Evolutionary conservation across 1,139 yeast species (phyloP), one percentile per base, ranked within the genome.

Genomic region (Candida anutae): DNA sequence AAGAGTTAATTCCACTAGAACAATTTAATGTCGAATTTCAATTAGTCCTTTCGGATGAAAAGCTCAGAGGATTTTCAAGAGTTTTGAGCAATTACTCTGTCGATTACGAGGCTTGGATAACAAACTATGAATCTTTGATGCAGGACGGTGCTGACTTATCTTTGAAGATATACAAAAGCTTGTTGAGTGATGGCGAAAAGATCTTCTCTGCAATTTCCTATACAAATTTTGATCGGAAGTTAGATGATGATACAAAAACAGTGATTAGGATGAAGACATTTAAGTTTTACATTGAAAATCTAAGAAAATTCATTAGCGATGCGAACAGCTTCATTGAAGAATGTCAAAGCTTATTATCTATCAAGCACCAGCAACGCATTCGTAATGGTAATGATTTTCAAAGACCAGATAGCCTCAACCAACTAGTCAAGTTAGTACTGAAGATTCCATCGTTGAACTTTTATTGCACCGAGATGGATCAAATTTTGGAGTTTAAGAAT

Each of bases 391-490:
- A 42, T 20, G 46, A 43, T 5, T 34, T 28, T 21, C 38, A 27
- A 15, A 39, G 32, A 27, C 36, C 28, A 32, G 44, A 29, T 18
- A 46, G 48, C 6, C 40, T 52, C 27, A 45, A 43, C 21, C 49
- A 42, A 25, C 41, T 58, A 31, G 32, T 52, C 16, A 28, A 46
- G 3, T 42, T 81, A 15, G 46, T 78, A 5, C 60, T 57, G 8
- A 61, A 60, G 27, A 69, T 78, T 5, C 70, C 76, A 1, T 41
- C 48, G 0, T 45, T 78, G 28, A 66, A 70, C 15, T 72, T 80
- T 32, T 50, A 63, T 3, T 58, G 75, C 21, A 63, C 74, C 1
- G 90, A 80, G 44, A 62, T 75, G 33, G 77, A 70, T n/a, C 77
- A 70, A 39, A 51, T 81, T 6, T 37, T 66, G 8, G 79, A 72